Base-by-base conservation (phyloP, 257 asterid species). In the Nemophila menziesii region DNA sequence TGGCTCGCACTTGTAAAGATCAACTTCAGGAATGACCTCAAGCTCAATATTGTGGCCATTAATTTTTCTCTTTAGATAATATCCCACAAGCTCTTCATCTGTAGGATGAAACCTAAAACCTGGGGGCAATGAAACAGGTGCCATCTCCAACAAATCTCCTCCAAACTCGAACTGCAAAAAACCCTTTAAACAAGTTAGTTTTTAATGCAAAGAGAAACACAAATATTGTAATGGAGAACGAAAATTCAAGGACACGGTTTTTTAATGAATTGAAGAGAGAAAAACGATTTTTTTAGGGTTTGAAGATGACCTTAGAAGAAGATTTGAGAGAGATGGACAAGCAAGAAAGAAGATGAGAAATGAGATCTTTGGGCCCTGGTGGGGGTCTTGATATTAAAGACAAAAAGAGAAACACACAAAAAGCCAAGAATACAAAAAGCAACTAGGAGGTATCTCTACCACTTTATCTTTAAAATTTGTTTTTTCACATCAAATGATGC, bases 101-200 rank as follows among this genome's bases (percentile, higher is more conserved):
- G 80, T 78, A 0, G 89, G 89, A 59, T 78, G 85, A 64, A 78
- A 78, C 53, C 92, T 29, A 56, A 78, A 78, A 16, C 85, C 84
- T 9, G 84, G 92, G 22, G 92, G 92, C 39, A 79, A 75, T n/a
- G 71, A 62, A 70, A 69, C 67, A 11, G 82, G 66, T 29, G 74
- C 76, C 80, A 47, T 46, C 40, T 17, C 43, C 43, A 16, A 19
- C 34, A 16, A 18, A 40, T 4, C 11, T 20, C 22, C 61, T 56
- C 46, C 22, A 14, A 27, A 18, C 12, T 48, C 12, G 19, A 14
- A 18, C 13, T 33, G 1, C 16, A 23, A 47, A 33, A 39, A n/a
- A n/a, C 1, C 52, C 17, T 11, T 10, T 7, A 13, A 12, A 4
- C 6, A 29, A 11, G 6, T 16, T 10, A 22, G 14, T 16, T 14